These are phyloP conservation scores for Ophiocordyceps camponoti-leonardi DNA, from an alignment of 2,329 filamentous ascomycete genomes.

Conservation along the genomic window DNA sequence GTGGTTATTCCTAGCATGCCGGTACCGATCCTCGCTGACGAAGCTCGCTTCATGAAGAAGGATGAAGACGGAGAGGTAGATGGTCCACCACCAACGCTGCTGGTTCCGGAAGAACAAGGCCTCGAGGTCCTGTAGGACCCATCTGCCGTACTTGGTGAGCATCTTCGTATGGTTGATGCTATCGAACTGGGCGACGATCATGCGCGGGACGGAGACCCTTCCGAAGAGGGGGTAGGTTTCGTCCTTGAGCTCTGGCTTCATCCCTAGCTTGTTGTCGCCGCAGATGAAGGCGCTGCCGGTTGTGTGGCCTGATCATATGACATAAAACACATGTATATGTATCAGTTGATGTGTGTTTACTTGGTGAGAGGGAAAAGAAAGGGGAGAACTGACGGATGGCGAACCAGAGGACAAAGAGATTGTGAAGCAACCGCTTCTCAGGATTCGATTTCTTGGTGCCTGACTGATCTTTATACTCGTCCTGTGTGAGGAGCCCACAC, in stretches of 20 bases:
- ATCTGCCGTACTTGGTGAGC: constrained; percentile 14
- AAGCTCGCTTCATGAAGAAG: constrained; percentile 23
- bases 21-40: constrained; percentile 21
- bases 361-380: no score
- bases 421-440: constrained; percentile 19
- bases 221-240: constrained; percentile 19
- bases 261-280: constrained; percentile 21
- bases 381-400: constrained; percentile 21
- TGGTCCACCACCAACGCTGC: constrained; percentile 12
- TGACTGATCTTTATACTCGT: neutral
- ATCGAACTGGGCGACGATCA: constrained; percentile 28
- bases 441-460: constrained; percentile 4
- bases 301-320: constrained; percentile 19
- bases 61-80: constrained; percentile 24
- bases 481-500: constrained; percentile 1
- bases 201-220: constrained; percentile 22
- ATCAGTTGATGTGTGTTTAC: no score
- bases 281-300: constrained; percentile 25
- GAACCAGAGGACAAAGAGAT: constrained; percentile 27
- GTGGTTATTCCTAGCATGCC: constrained; percentile 22
- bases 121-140: constrained; percentile 18
- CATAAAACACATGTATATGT: no score
- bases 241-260: constrained; percentile 16
- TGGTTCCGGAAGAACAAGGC: constrained; percentile 16
- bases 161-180: constrained; percentile 20